Evolutionary conservation across 345 rosid genomes (phyloP), one percentile per base, ranked within the genome.

Genomic region (Eucalyptus coolabah): DNA sequence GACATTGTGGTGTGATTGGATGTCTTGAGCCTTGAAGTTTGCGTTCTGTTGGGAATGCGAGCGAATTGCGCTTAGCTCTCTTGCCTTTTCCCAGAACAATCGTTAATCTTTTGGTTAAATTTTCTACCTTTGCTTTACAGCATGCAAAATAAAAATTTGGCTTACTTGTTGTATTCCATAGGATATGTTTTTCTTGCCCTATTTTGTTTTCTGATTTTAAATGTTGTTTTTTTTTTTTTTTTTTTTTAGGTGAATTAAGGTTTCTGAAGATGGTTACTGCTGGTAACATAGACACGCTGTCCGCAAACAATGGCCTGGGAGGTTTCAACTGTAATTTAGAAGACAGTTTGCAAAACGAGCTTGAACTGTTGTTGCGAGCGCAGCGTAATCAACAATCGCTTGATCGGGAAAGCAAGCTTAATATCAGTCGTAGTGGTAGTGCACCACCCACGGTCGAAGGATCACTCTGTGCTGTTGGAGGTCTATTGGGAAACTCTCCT

Each of bases 361-460:
- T 96, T 47, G 98, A 95, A 87, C 90, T 93, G 88, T 89, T 98
- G 77, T 93, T 96, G 56, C 98, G 87, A 89, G 95, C 95, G 3
- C 96, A 91, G 81, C 94, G 91, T 59, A 93, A 88, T 87, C 94
- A 87, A 30, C 96, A 89, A 90, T 89, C 91, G n/a, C 88, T 89
- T 63, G 94, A 93, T 81, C 90, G 91, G 45, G 97, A 95, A 63
- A 56, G 53, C 42, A 50, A 88, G 50, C 88, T 94, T 24, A 92
- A 95, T 88, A 93, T 93, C 17, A 93, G 91, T 89, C 93, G 99
- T 90, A 93, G 98, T 92, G 99, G 99, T 49, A 97, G 98, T 91
- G 99, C 99, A 3, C 98, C 98, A 6, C 99, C 99, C 42, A 97
- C 98, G 4, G 98, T 96, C 50, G 97, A 98, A 91, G 99, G 99